phyloP scores from a whole-genome alignment of 371 early-diverging fungal genomes.

The Batkoa obscura region DNA sequence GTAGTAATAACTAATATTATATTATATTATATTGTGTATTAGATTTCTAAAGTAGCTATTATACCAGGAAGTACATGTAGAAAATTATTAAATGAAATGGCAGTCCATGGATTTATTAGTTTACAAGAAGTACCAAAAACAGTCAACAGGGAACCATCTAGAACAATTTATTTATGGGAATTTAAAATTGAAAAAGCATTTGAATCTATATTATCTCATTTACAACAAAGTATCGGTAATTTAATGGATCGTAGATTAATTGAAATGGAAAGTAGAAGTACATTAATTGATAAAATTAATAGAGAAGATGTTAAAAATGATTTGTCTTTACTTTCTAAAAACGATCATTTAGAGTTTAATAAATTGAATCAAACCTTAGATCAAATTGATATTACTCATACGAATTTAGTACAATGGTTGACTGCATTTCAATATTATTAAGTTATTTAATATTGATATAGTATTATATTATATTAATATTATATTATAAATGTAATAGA shows the following conservation, averaged over 20 bases:
- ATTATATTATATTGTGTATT: no score
- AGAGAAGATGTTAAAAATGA: slow-evolving; percentile 53
- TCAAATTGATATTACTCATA: no score
- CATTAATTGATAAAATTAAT: slow-evolving; percentile 51
- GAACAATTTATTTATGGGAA: slow-evolving; percentile 70
- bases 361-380: no score
- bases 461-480: no score
- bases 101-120: slow-evolving; percentile 47
- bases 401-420: no score
- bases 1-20: no score
- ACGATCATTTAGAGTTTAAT: no score
- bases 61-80: not conserved
- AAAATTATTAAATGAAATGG: slow-evolving; percentile 21
- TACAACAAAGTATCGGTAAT: slow-evolving; percentile 43
- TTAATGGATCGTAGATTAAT: slow-evolving; percentile 41
- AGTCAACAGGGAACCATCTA: slow-evolving; percentile 63
- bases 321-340: slow-evolving; percentile 19
- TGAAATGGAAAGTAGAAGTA: slow-evolving; percentile 29
- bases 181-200: slow-evolving; percentile 41
- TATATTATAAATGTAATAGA: no score
- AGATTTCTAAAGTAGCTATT: no score
- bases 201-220: slow-evolving; percentile 30
- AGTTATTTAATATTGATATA: no score
- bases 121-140: slow-evolving; percentile 78
- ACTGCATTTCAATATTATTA: no score